Base-by-base conservation (phyloP, 805 yeast genomes). In the Maudiozyma pseudohumilis region DNA sequence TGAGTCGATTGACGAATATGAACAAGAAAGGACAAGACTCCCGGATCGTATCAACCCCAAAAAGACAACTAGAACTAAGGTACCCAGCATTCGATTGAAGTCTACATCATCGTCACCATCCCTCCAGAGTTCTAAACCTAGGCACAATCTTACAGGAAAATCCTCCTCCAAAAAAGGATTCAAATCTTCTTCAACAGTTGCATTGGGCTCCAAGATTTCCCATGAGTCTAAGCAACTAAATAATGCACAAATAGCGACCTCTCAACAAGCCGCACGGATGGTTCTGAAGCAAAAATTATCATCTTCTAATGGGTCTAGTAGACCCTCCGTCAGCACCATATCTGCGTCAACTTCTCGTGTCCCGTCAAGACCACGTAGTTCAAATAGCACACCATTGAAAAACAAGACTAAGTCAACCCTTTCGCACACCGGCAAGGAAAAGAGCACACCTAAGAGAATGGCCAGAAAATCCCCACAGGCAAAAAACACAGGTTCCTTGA, bases 101-200 rank as follows among this genome's bases (percentile, higher is more conserved):
- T 34, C 39, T 9, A 45, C 49, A 11, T 49, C 36, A 25, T 51
- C 56, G 15, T 38, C 52, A 9, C 46, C 56, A 4, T 28, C 46
- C 13, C 27, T 50, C 20, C 33, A 35, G 11, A 23, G 13, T 16
- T 15, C 35, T 3, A 48, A 40, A 27, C 30, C 38, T 2, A 39
- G 32, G 12, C 16, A 18, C 13, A 6, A 17, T 4, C 15, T 17
- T 6, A 29, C 39, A 3, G 17, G 36, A 11, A 39, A 42, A 18
- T n/a, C 41, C 11, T 19, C 27, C 32, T 13, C 29, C 16, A 6
- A 38, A 17, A 12, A 18, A 12, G 18, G 19, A 24, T 21, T 22
- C 5, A 28, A 17, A 20, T 35, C 32, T 12, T 13, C 32, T 5
- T 29, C 32, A 21, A 28, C 32, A 11, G n/a, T 16, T 7, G 13